A percentile compares a stretch with the other conserved stretches of the same genome.
These are phyloP conservation scores for Potentilla sterilis DNA, from an alignment of 306 rosid species.

Conservation along the genomic window DNA sequence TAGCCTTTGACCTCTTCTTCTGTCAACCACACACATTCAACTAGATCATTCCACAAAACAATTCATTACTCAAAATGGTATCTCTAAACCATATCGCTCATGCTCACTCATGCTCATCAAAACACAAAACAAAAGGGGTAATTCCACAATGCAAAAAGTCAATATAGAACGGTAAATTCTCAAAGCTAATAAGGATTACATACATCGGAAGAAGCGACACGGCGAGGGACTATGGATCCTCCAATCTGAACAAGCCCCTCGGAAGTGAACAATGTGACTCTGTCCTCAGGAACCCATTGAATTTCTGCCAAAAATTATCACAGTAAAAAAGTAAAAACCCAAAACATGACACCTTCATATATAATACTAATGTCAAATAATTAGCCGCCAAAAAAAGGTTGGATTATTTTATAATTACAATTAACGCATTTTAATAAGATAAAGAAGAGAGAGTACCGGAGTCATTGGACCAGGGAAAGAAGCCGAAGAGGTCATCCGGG, in stretches of 20 bases:
- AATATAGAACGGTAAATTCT: background rate
- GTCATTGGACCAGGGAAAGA: conserved; percentile 74
- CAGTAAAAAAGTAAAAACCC: background rate
- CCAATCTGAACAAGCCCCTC: conserved; percentile 95
- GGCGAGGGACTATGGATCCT: conserved; percentile 80
- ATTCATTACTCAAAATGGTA: conserved; percentile 20
- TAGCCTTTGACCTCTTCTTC: conserved; percentile 62
- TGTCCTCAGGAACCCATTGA: conserved; percentile 79
- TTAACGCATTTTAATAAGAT: background rate
- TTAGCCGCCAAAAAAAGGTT: background rate
- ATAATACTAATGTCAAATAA: background rate
- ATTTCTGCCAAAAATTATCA: conserved; percentile 51
- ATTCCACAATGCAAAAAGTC: background rate
- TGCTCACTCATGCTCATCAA: background rate
- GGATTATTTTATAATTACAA: background rate
- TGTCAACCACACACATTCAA: conserved; percentile 36
- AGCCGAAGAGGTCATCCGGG: conserved; percentile 48
- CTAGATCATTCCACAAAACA: conserved; percentile 25
- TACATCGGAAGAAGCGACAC: conserved; percentile 62
- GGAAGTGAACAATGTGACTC: conserved; percentile 81
- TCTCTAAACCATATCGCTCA: background rate
- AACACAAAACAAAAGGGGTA: background rate
- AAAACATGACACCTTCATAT: background rate
- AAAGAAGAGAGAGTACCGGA: conserved; percentile 34
- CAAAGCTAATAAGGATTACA: conserved; percentile 7